Evolutionary conservation across 2,329 filamentous ascomycete species (phyloP).

Genomic region (Cercospora zeae-maydis): DNA sequence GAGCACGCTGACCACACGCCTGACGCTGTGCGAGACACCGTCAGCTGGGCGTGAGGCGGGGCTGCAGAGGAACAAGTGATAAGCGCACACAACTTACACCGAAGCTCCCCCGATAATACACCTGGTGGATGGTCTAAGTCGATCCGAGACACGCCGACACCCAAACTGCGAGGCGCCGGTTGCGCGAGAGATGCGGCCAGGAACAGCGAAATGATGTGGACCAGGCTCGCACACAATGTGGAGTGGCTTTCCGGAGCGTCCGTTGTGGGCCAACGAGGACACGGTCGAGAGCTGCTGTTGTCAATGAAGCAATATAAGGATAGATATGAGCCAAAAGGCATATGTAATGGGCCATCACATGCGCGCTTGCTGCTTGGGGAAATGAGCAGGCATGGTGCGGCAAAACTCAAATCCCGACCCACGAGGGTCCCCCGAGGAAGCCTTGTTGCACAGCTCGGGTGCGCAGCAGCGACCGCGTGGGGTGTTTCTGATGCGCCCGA

Average conservation of each 20-base stretch:
- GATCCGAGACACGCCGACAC: not conserved
- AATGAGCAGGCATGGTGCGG: not conserved
- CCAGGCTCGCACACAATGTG: not conserved
- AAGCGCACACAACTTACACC: not conserved
- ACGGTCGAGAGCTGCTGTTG: not conserved
- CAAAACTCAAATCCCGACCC: not conserved
- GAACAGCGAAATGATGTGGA: not conserved
- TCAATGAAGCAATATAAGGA: not conserved
- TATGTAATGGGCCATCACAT: conserved; percentile 1
- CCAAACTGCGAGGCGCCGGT: not conserved
- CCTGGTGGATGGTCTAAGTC: not conserved
- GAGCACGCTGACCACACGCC: not conserved
- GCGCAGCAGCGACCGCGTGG: not conserved
- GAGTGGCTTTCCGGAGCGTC: not conserved
- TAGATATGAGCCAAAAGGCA: conserved; percentile 2
- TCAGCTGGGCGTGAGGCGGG: not conserved
- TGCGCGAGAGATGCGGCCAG: not conserved
- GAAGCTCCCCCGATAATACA: not conserved
- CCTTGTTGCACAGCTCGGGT: not conserved
- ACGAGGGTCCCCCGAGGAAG: not conserved
- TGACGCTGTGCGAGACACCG: not conserved
- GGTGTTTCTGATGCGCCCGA: not conserved
- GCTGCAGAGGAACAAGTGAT: not conserved
- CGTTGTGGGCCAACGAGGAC: not conserved
- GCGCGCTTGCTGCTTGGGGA: not conserved